phyloP scores from a whole-genome alignment of 495 filamentous ascomycete species.

The Aspergillus ellipticus region DNA sequence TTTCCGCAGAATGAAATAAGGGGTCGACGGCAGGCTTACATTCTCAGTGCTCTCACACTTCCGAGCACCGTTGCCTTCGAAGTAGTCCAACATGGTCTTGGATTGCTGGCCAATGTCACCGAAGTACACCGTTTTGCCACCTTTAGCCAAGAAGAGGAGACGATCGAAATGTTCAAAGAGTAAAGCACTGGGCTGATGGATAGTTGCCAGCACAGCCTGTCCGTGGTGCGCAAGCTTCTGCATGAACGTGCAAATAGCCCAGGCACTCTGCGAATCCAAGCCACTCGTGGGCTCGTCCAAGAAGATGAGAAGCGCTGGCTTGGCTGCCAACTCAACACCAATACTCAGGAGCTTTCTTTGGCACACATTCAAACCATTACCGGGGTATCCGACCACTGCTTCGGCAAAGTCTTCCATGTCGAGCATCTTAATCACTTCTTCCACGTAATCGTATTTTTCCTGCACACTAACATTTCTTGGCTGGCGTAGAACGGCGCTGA shows the following conservation, averaged over 20 bases:
- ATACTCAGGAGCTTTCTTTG: conserved; percentile 87
- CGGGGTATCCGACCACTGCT: conserved; percentile 39
- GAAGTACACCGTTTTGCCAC: conserved; percentile 82
- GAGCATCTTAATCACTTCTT: conserved; percentile 47
- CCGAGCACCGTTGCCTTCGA: conserved; percentile 64
- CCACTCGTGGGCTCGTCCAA: conserved; percentile 86
- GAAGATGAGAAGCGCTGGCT: conserved; percentile 85
- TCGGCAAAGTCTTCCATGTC: conserved; percentile 44
- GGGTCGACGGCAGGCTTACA: background rate
- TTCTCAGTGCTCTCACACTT: conserved; percentile 10
- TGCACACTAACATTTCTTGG: conserved; percentile 42
- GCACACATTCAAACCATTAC: conserved; percentile 76
- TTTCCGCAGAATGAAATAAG: background rate
- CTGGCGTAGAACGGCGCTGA: conserved; percentile 82
- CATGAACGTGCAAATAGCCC: conserved; percentile 76
- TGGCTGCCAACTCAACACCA: conserved; percentile 85
- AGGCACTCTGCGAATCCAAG: conserved; percentile 79
- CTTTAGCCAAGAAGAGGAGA: conserved; percentile 73
- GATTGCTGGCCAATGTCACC: conserved; percentile 78
- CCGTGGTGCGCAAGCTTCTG: conserved; percentile 79
- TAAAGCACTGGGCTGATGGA: conserved; percentile 90
- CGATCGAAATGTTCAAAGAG: conserved; percentile 92
- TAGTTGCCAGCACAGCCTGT: conserved; percentile 87
- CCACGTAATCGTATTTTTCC: conserved; percentile 49
- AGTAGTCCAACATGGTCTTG: conserved; percentile 65